Percentiles rank a stretch among this genome's conserved stretches.
Conservation (phyloP, 305 asterid genomes). For the Plantago rigida region DNA sequence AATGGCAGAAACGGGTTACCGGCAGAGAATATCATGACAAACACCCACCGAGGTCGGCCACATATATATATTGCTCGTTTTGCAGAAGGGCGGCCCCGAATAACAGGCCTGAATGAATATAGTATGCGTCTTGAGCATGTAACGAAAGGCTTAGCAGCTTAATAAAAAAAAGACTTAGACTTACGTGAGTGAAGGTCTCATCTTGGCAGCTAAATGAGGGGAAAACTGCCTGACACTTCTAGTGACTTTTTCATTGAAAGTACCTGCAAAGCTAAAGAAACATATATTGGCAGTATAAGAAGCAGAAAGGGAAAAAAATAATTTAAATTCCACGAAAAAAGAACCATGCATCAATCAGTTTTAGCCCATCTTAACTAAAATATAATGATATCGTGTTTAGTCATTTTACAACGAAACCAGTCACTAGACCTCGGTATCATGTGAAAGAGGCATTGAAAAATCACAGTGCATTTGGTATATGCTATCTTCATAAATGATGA, state of each 20-base stretch:
- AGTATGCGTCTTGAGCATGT: slow-evolving; percentile 24
- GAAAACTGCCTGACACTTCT: slow-evolving; percentile 86
- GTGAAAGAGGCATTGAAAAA: too few relatives aligned
- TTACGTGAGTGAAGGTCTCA: slow-evolving; percentile 90
- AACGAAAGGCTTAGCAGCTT: slow-evolving; percentile 13
- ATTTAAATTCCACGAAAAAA: background rate
- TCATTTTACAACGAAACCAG: too few relatives aligned
- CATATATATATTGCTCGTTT: slow-evolving; percentile 76
- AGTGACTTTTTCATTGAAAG: slow-evolving; percentile 84
- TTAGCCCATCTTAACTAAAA: too few relatives aligned
- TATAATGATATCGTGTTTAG: too few relatives aligned
- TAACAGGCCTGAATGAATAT: slow-evolving; percentile 58
- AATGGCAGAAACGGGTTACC: slow-evolving; percentile 33
- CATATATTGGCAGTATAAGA: slow-evolving; percentile 29
- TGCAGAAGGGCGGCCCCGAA: slow-evolving; percentile 90
- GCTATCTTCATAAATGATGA: too few relatives aligned
- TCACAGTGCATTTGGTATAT: too few relatives aligned
- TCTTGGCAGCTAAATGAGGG: slow-evolving; percentile 94
- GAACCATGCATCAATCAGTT: background rate
- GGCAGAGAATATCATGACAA: slow-evolving; percentile 52
- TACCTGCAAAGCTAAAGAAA: slow-evolving; percentile 75
- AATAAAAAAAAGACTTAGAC: slow-evolving; percentile 24
- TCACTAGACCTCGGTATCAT: too few relatives aligned
- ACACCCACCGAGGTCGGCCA: slow-evolving; percentile 89
- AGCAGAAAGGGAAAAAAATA: background rate